These are phyloP conservation scores for Crassisporium funariophilum DNA, from an alignment of 768 basidiomycete species.

Conservation along the genomic window DNA sequence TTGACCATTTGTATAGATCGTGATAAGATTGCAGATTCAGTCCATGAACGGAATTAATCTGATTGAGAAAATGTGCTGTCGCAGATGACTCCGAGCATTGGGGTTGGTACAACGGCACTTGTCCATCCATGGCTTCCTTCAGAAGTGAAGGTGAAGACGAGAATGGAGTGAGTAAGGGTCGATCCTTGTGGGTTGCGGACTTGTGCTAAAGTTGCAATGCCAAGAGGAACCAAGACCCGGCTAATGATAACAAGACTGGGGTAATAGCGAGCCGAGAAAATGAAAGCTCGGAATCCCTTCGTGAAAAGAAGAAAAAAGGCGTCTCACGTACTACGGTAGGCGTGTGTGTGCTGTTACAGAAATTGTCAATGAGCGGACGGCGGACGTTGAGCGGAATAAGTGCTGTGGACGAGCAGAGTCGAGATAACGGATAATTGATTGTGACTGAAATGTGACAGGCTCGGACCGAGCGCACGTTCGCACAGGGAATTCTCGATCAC, in stretches of 20 bases:
- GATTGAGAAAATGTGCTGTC: conserved; percentile 51
- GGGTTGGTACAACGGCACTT: conserved; percentile 47
- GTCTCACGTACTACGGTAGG: not conserved
- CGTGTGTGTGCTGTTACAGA: not conserved
- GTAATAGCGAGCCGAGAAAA: conserved; percentile 7
- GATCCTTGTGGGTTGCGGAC: not conserved
- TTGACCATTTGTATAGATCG: conserved; percentile 72
- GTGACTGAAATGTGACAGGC: conserved; percentile 9
- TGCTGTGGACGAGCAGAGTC: conserved; percentile 1
- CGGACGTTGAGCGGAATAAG: conserved; percentile 2
- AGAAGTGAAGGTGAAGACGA: conserved; percentile 8
- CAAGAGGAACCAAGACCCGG: conserved; percentile 9
- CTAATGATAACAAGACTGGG: conserved; percentile 8
- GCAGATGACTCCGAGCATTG: conserved; percentile 39
- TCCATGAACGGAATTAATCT: conserved; percentile 49
- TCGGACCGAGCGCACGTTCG: conserved; percentile 30
- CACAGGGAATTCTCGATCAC: conserved; percentile 11
- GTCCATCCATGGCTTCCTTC: conserved; percentile 9
- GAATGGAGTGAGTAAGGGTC: not conserved
- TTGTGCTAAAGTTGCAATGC: conserved; percentile 9
- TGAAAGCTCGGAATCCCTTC: no score
- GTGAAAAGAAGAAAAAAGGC: not conserved
- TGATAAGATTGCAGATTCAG: conserved; percentile 54
- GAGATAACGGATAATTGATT: not conserved
- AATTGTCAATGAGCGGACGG: no score